A percentile compares a stretch with the other conserved stretches of the same genome.
Conservation (phyloP, 2,329 filamentous ascomycete genomes). For the Botryotinia convoluta region DNA sequence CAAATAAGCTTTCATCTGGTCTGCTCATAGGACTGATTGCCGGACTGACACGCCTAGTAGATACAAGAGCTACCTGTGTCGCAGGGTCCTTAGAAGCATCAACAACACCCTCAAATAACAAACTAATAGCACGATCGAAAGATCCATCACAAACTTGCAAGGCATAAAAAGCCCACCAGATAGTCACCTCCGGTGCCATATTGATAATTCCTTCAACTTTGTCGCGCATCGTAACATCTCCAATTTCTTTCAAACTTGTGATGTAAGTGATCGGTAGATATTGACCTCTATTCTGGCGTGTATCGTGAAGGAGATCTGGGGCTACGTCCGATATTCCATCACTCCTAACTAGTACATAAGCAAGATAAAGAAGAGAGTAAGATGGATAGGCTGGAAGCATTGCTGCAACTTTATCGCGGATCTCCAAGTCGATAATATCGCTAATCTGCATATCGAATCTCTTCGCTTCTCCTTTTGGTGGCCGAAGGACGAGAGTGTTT, state of each 20-base stretch:
- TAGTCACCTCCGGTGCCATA: neutral
- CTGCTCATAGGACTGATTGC: neutral
- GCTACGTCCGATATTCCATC: neutral
- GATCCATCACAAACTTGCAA: slow-evolving; percentile 5
- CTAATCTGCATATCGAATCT: neutral
- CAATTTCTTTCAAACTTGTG: neutral
- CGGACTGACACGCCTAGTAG: neutral
- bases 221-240: neutral
- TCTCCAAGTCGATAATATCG: neutral
- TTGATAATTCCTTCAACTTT: neutral
- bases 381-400: neutral
- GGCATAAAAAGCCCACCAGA: slow-evolving; percentile 13
- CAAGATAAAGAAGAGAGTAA: slow-evolving; percentile 7
- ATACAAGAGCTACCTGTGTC: neutral
- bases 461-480: neutral
- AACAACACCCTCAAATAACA: slow-evolving; percentile 3
- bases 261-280: neutral
- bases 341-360: neutral
- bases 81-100: neutral
- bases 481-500: neutral
- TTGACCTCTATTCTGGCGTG: neutral
- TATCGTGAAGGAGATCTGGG: neutral
- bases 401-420: neutral
- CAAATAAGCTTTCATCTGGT: neutral
- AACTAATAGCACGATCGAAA: neutral